Evolutionary conservation across 495 filamentous ascomycete species (phyloP).

Genomic region (Trichoderma erinaceum): DNA sequence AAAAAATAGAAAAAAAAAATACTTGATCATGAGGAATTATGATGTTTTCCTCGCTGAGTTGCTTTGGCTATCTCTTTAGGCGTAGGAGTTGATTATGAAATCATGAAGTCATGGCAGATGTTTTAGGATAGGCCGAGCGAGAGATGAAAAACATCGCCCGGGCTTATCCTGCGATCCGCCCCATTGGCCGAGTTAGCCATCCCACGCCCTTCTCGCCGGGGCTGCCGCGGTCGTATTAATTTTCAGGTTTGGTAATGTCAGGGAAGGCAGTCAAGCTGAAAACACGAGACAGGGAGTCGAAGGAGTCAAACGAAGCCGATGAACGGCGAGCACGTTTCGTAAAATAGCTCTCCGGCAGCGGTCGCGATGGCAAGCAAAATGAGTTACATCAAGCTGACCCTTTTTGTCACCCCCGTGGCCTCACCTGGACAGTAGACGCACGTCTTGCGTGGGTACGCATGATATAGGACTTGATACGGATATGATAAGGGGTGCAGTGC

Average conservation of each 20-base stretch:
- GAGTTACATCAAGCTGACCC: neutral
- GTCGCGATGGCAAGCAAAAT: neutral
- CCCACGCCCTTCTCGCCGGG: neutral
- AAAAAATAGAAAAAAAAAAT: slow-evolving; percentile 6
- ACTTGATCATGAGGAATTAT: neutral
- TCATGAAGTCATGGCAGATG: slow-evolving; percentile 7
- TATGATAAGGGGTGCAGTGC: neutral
- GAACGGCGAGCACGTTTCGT: too few relatives aligned
- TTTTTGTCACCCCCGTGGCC: slow-evolving; percentile 6
- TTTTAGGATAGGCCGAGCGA: neutral
- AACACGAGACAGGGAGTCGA: too few relatives aligned
- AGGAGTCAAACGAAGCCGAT: neutral
- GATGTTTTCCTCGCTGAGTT: too few relatives aligned
- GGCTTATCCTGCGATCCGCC: neutral
- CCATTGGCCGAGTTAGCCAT: neutral
- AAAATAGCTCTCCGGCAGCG: neutral
- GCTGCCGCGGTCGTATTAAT: slow-evolving; percentile 6
- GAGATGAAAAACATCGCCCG: neutral
- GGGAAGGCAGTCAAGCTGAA: neutral
- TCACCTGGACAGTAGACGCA: neutral
- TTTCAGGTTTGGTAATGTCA: neutral
- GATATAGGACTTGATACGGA: neutral
- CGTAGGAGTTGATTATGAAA: neutral
- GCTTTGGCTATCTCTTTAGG: neutral
- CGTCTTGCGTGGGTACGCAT: neutral